phyloP scores from a whole-genome alignment of 1,284 basidiomycete genomes.

The Cerioporus squamosus region DNA sequence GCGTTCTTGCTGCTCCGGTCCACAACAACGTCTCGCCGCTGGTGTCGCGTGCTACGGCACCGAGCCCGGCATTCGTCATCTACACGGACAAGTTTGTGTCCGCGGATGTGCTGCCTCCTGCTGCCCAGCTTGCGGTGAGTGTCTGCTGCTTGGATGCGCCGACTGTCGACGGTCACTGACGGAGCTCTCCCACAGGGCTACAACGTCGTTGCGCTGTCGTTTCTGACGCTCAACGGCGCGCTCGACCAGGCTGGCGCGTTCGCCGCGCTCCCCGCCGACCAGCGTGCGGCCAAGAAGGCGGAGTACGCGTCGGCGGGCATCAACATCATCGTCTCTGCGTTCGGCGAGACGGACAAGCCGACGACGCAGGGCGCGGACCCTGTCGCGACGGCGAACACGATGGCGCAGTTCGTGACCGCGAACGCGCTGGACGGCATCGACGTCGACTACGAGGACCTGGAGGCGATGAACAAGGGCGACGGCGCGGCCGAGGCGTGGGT shows the following conservation, averaged over 20 bases:
- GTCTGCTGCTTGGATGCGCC: neutral
- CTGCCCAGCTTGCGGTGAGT: conserved; percentile 12
- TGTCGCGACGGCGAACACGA: conserved; percentile 44
- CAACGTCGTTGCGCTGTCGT: conserved; percentile 23
- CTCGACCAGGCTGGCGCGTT: conserved; percentile 17
- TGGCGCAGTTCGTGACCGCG: conserved; percentile 44
- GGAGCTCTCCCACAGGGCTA: conserved; percentile 8
- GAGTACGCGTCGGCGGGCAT: conserved; percentile 50
- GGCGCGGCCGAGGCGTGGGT: conserved; percentile 46
- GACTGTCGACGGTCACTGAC: too few species aligned
- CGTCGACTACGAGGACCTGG: conserved; percentile 60
- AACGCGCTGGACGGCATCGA: conserved; percentile 57
- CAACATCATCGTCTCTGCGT: conserved; percentile 52
- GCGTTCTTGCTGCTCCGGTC: conserved; percentile 18
- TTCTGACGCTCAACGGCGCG: conserved; percentile 16
- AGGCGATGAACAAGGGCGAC: conserved; percentile 44
- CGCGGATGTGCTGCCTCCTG: conserved; percentile 18
- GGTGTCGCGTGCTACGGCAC: conserved; percentile 7
- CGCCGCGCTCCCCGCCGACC: conserved; percentile 14
- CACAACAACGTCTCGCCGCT: conserved; percentile 9
- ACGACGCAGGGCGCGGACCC: conserved; percentile 48
- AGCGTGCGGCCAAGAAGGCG: conserved; percentile 42
- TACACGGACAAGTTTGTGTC: conserved; percentile 21
- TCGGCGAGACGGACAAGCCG: conserved; percentile 55
- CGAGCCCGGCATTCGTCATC: conserved; percentile 23